Evolutionary conservation across 2,329 filamentous ascomycete genomes (phyloP).

Genomic region (Penicillium polonicum): DNA sequence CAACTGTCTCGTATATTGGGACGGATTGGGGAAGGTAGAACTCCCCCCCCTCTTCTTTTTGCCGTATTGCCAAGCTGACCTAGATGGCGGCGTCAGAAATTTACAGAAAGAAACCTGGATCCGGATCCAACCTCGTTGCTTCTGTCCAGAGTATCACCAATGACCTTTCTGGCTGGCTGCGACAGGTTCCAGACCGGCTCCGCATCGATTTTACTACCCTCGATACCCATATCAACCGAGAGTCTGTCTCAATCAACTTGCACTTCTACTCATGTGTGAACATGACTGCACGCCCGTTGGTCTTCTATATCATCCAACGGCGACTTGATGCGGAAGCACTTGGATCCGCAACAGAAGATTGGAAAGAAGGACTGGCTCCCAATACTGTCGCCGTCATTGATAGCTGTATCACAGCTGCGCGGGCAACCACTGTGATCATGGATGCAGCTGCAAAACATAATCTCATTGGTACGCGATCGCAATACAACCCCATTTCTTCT

Average conservation of each 20-base stretch:
- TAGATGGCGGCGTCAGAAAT: conserved; percentile 37
- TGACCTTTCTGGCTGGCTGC: conserved; percentile 52
- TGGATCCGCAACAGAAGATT: conserved; percentile 42
- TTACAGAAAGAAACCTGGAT: conserved; percentile 50
- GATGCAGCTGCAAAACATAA: conserved; percentile 50
- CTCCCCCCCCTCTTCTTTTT: no score
- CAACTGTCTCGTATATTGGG: conserved; percentile 54
- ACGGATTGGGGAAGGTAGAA: conserved; percentile 45
- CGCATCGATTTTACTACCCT: conserved; percentile 51
- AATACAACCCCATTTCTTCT: background rate
- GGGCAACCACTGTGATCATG: conserved; percentile 52
- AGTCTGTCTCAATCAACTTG: conserved; percentile 53
- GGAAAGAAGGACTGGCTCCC: conserved; percentile 49
- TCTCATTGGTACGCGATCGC: conserved; percentile 46
- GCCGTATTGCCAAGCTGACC: background rate
- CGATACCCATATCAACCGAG: conserved; percentile 45
- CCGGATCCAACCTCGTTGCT: conserved; percentile 49
- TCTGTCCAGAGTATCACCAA: conserved; percentile 54
- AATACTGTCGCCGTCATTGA: conserved; percentile 54
- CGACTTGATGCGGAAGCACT: conserved; percentile 41
- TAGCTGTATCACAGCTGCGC: conserved; percentile 53
- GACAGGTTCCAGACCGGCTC: conserved; percentile 48
- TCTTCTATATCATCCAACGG: conserved; percentile 55
- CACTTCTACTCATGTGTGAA: conserved; percentile 61
- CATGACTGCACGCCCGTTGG: conserved; percentile 55